Evolutionary conservation across 768 basidiomycete genomes (phyloP), one percentile per base, ranked within the genome.

Genomic region (Leccinum subgranulosum): DNA sequence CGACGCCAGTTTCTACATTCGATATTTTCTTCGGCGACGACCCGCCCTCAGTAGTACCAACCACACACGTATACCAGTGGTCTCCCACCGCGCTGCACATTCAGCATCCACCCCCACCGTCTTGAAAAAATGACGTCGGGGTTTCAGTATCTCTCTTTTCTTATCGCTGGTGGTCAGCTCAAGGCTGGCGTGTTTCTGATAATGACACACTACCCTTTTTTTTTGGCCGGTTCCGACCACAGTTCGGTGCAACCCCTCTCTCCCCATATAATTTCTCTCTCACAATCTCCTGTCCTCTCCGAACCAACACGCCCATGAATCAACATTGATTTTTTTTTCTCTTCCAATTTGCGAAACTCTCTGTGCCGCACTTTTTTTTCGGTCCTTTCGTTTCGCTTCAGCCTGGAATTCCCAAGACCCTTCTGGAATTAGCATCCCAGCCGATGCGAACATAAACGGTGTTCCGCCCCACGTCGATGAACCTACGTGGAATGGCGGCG

Each of bases 361-460:
- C 12, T 31, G 23, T 25, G 21, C 2, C 53, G 43, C 64, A 59
- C 45, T 25, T 54, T 36, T 28, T 55, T 48, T 53, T 46, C 39
- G 39, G n/a, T 55, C 46, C 29, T 33, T 54, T 65, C 66, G 60
- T 67, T 27, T 27, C 12, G 21, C 69, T 72, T 71, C 84, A 90
- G 89, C 89, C 68, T 90, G 88, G 89, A 87, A 89, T 76, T 82
- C 86, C 34, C 86, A 88, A 84, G 89, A 91, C 63, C 85, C 88
- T 55, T 76, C 85, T 9, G 86, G 82, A 49, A 90, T 89, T 62
- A 84, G 86, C 73, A 90, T 90, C 66, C 88, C 88, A 51, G 79
- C 82, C 25, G 81, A 81, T 51, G 68, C 73, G 2, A 68, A 70
- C 54, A 69, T 78, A 70, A 75, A 80, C 48, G 86, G 75, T 61